Evolutionary conservation across 2,329 filamentous ascomycete genomes (phyloP), one percentile per base, ranked within the genome.

Genomic region (Neonectria punicea): DNA sequence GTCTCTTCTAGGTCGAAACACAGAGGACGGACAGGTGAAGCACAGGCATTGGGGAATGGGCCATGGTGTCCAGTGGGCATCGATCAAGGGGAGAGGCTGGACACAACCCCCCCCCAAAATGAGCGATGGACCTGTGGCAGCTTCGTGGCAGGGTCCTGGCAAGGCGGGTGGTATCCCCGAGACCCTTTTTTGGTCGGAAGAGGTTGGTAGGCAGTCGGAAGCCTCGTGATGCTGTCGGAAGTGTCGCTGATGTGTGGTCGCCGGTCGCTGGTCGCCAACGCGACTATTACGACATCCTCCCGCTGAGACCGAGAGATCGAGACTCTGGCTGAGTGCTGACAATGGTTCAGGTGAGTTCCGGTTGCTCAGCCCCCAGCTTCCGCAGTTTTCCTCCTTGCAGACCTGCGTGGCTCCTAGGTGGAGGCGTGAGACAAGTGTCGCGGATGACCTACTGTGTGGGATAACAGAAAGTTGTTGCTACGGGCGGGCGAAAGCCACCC

Each of bases 341-440:
- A 53, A 41, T 32, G 25, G 53, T 20, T 30, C 63, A 25, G 36
- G 28, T 55, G 28, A 46, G 46, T 14, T 34, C 20, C 44, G 28
- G 25, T 43, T 20, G 56, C 61, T 63, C 53, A 63, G 53, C 39
- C 22, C 63, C 57, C 51, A 53, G 55, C 50, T 22, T 32, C 64
- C 34, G 20, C 30, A 54, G 67, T 41, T 25, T 25, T 65, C 61
- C 64, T 73, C 71, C 71, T 61, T 73, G 64, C 69, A 63, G 58
- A 63, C 50, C 41, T 69, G 64, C 59, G 51, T 65, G 47, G 62
- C 57, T 59, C 61, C 47, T 55, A 54, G 41, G 72, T 66, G 72
- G 66, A 70, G 67, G 61, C 56, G 54, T 74, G 67, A 74, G 70
- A 74, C 72, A 71, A 39, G 41, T 72, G 70, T 74, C 65, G 69